These are phyloP conservation scores for Pythium sukuiense DNA, from an alignment of 352 stramenopile genomes.

Conservation along the genomic window DNA sequence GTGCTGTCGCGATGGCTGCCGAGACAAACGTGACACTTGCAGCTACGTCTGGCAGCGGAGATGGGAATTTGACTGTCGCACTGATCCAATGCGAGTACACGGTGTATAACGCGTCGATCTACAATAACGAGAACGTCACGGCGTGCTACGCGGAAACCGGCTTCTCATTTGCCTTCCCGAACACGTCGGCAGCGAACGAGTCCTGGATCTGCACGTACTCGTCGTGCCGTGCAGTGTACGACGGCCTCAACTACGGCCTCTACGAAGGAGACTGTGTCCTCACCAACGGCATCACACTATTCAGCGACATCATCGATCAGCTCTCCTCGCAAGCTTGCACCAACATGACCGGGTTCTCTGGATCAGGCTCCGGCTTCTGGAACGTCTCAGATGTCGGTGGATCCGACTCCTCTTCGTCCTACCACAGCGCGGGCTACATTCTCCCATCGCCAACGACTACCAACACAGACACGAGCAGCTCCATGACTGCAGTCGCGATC, in stretches of 20 bases:
- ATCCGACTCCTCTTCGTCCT: background rate
- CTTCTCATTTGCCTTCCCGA: background rate
- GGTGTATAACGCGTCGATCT: background rate
- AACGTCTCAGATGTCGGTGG: background rate
- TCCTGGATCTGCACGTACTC: background rate
- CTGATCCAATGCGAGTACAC: background rate
- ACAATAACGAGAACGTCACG: background rate
- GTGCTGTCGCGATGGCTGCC: background rate
- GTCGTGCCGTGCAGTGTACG: background rate
- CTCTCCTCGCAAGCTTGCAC: background rate
- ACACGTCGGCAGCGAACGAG: background rate
- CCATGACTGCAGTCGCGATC: slow-evolving; percentile 3
- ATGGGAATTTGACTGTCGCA: background rate
- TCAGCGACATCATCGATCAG: background rate
- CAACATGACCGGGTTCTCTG: background rate
- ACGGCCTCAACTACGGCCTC: background rate
- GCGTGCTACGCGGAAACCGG: background rate
- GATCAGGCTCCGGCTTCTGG: background rate
- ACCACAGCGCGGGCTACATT: no score
- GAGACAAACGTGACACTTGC: background rate
- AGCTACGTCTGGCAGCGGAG: background rate
- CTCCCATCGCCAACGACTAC: background rate
- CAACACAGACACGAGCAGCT: background rate
- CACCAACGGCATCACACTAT: background rate
- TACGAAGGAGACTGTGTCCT: background rate